These are phyloP conservation scores for Penicillium sp. DNA, from an alignment of 2,329 filamentous ascomycete species.

Conservation along the genomic window DNA sequence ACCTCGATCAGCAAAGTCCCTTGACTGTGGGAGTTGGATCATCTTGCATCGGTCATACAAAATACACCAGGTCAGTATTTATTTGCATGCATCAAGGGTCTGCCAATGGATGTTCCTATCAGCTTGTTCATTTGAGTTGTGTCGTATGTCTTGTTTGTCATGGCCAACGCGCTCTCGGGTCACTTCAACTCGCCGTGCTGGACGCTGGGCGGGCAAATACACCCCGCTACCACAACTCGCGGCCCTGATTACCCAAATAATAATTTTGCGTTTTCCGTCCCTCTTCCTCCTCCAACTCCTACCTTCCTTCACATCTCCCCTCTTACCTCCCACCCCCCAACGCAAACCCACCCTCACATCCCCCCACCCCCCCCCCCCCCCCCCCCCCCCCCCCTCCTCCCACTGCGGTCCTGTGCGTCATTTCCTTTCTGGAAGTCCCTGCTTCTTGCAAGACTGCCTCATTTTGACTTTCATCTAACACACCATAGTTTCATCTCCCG, in stretches of 20 bases:
- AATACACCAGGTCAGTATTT: constrained; percentile 7
- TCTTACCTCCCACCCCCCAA: constrained; percentile 18
- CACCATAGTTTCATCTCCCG: too few species aligned
- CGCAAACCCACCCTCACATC: constrained; percentile 14
- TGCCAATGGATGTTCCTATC: neutral
- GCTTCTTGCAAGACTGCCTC: too few species aligned
- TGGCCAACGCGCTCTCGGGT: neutral
- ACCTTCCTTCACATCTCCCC: constrained; percentile 17
- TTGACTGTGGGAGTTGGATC: constrained; percentile 2
- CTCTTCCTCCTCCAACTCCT: constrained; percentile 13
- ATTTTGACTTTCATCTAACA: too few species aligned
- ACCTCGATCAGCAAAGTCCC: constrained; percentile 1
- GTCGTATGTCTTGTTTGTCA: neutral
- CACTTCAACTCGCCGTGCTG: neutral
- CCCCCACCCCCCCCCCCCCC: constrained; percentile 3
- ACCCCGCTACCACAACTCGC: constrained; percentile 19
- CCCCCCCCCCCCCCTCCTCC: constrained; percentile 1
- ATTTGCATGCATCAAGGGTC: too few species aligned
- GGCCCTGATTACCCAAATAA: constrained; percentile 23
- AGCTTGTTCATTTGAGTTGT: neutral
- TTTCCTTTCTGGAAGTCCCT: constrained; percentile 4
- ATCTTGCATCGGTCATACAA: neutral
- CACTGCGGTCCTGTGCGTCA: neutral
- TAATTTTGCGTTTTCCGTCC: constrained; percentile 22
- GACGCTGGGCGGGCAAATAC: neutral